Base-by-base conservation (phyloP, 2,329 filamentous ascomycete species). In the Teratosphaeriaceae sp. region DNA sequence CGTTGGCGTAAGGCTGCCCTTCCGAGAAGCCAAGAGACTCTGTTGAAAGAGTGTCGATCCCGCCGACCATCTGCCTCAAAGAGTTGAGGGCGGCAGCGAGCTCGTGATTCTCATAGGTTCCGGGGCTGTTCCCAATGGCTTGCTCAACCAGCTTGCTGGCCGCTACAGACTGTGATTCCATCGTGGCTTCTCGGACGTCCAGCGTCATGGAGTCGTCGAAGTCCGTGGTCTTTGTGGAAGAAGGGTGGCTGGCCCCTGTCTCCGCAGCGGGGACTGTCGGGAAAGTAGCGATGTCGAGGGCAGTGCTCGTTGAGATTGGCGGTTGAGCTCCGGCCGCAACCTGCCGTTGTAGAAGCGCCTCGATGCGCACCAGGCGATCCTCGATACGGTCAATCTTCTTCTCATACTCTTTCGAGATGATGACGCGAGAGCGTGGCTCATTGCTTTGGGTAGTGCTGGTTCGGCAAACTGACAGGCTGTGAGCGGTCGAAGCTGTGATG, bases 341-440 rank as follows among this genome's bases (percentile, higher is more conserved):
- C n/a, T n/a, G n/a, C 38, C 41, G 40, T 24, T 39, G 23, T 42
- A 53, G 26, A 30, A 52, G 39, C 18, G 46, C 30, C 22, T 54
- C 51, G 39, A 56, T 53, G 16, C 35, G 45, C n/a, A 40, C 42
- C 1, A 56, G 43, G 27, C 51, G 45, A 18, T 50, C 41, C 16
- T 42, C 51, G 22, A 56, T 51, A 1, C 45, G 34, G 18, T 56
- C 53, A 16, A 56, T 51, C 30, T 55, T 55, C 33, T 52, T 49
- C 24, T 55, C 53, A 33, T 49, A 49, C 41, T 49, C 41, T 22
- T 49, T 49, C 6, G 47, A 44, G 18, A 49, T 47, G 13, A 46
- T 47, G 15, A 49, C 47, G 15, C 47, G 46, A 21, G 47, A 47
- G 6, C 44, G 41, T 19, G 44, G 41, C 22, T 49, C 47, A 15